Conservation (phyloP, 1,139 yeast species). For the Zhuliangozyma blackwelliae region DNA sequence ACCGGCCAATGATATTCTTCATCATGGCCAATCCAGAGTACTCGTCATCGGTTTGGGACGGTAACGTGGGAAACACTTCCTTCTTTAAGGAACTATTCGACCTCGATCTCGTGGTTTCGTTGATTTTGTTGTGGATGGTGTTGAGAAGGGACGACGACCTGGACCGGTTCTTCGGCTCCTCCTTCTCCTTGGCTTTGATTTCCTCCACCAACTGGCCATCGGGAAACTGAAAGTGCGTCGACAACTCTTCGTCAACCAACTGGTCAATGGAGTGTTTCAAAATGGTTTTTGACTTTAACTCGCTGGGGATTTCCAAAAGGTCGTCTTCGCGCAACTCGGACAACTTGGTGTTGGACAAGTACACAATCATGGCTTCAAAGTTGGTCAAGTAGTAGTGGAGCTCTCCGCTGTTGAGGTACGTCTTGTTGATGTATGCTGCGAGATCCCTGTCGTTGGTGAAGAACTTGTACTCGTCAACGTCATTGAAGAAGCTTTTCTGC, state of each 20-base stretch:
- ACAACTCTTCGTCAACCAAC: constrained; percentile 31
- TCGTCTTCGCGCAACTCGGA: constrained; percentile 19
- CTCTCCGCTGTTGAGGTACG: constrained; percentile 38
- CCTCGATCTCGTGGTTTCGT: constrained; percentile 24
- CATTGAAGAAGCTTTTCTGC: constrained; percentile 2
- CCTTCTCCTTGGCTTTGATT: constrained; percentile 11
- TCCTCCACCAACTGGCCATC: constrained; percentile 21
- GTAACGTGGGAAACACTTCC: constrained; percentile 26
- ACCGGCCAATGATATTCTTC: constrained; percentile 32
- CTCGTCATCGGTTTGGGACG: constrained; percentile 12
- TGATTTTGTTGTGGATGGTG: constrained; percentile 28
- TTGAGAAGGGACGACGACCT: constrained; percentile 39
- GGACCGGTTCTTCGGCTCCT: constrained; percentile 20
- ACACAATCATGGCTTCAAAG: constrained; percentile 40
- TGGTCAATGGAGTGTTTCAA: constrained; percentile 18
- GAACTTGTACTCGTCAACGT: constrained; percentile 15
- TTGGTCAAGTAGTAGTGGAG: constrained; percentile 38
- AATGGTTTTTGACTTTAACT: constrained; percentile 14
- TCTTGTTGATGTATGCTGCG: constrained; percentile 23
- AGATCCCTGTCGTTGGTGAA: constrained; percentile 30
- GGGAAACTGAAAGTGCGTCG: constrained; percentile 29
- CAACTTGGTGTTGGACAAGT: constrained; percentile 34
- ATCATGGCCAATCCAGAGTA: constrained; percentile 25
- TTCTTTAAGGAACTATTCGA: constrained; percentile 30
- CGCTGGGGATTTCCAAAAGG: constrained; percentile 4